Percentiles rank a stretch among this genome's conserved stretches.
These are phyloP conservation scores for Neurospora sublineolata DNA, from an alignment of 495 filamentous ascomycete species.

Conservation along the genomic window DNA sequence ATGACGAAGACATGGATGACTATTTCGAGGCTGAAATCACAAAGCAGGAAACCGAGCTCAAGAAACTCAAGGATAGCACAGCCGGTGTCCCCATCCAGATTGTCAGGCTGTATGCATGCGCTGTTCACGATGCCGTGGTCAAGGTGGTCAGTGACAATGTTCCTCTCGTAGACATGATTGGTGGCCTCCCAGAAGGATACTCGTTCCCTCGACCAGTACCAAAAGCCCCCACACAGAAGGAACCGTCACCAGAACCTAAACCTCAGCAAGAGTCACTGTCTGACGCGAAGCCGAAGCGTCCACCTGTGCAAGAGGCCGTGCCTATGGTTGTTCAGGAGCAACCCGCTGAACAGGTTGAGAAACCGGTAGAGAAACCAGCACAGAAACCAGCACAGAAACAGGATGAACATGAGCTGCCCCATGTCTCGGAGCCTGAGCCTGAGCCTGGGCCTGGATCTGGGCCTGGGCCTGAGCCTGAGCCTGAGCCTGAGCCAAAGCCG, in stretches of 20 bases:
- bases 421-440: background rate
- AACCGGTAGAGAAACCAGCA: background rate
- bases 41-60: constrained; percentile 31
- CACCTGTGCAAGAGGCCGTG: background rate
- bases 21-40: constrained; percentile 36
- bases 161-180: constrained; percentile 21
- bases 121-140: constrained; percentile 23
- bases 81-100: constrained; percentile 13
- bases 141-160: constrained; percentile 24
- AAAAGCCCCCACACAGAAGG: background rate
- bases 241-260: background rate
- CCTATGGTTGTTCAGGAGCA: background rate
- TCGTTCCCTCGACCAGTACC: constrained; percentile 13
- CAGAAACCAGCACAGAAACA: background rate
- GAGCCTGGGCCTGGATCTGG: background rate
- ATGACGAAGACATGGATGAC: constrained; percentile 40
- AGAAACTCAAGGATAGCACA: constrained; percentile 22
- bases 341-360: background rate
- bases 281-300: background rate
- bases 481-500: background rate
- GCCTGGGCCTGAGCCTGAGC: background rate
- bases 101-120: constrained; percentile 20
- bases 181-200: constrained; percentile 18
- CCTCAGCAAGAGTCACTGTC: background rate
- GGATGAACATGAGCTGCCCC: background rate